Conservation (phyloP, 2,329 filamentous ascomycete species). For the Trichoderma citrinoviride region DNA sequence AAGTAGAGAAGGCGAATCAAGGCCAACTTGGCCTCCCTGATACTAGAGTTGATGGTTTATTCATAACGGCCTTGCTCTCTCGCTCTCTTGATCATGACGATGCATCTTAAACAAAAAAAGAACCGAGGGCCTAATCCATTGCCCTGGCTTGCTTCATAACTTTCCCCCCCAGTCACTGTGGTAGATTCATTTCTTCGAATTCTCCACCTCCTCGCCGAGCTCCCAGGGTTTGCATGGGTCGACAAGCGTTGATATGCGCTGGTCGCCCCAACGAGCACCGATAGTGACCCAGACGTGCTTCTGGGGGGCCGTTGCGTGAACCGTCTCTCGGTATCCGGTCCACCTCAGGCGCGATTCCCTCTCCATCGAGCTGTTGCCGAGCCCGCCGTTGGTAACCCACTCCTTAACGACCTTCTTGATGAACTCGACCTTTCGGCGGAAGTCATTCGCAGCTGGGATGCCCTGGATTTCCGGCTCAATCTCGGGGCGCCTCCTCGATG, state of each 20-base stretch:
- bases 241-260: slow-evolving; percentile 53
- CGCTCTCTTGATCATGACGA: background rate
- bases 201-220: slow-evolving; percentile 53
- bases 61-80: background rate
- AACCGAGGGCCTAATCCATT: background rate
- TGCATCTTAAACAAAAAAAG: background rate
- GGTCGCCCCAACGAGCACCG: slow-evolving; percentile 60
- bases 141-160: background rate
- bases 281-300: slow-evolving; percentile 70
- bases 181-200: slow-evolving; percentile 30
- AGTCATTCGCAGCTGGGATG: slow-evolving; percentile 69
- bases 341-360: slow-evolving; percentile 55
- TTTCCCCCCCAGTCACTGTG: background rate
- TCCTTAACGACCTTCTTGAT: slow-evolving; percentile 65
- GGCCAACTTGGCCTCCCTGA: slow-evolving; percentile 14
- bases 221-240: slow-evolving; percentile 54
- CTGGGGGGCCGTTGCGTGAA: slow-evolving; percentile 48
- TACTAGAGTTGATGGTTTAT: background rate
- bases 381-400: slow-evolving; percentile 67
- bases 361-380: slow-evolving; percentile 64
- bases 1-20: slow-evolving; percentile 26
- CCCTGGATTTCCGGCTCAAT: slow-evolving; percentile 60
- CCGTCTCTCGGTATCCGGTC: slow-evolving; percentile 57
- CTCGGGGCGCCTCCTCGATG: slow-evolving; percentile 55
- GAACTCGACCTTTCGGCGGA: slow-evolving; percentile 72